A percentile compares a stretch with the other conserved stretches of the same genome.
Evolutionary conservation across 768 basidiomycete species (phyloP).

Genomic region (Suillus subalutaceus): DNA sequence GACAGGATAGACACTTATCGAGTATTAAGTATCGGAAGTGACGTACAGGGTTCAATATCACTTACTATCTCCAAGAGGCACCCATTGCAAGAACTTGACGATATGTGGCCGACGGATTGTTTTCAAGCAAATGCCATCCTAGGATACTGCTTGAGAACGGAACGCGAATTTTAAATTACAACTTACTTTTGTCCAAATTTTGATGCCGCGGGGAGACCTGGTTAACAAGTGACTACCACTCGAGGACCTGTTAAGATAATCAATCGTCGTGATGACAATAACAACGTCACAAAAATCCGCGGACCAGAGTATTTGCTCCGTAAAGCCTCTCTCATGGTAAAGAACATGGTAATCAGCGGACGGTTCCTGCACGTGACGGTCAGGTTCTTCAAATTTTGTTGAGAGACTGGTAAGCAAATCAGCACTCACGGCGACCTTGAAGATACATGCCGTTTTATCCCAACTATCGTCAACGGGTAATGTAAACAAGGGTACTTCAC

Average conservation of each 20-base stretch:
- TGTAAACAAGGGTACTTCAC: conserved; percentile 11
- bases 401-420: neutral
- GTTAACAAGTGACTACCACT: conserved; percentile 48
- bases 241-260: conserved; percentile 42
- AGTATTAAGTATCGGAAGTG: conserved; percentile 7
- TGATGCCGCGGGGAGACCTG: conserved; percentile 50
- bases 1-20: conserved; percentile 47
- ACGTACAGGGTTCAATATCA: conserved; percentile 9
- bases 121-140: conserved; percentile 54
- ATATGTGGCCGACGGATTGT: conserved; percentile 50
- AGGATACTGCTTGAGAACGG: neutral
- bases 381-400: conserved; percentile 11
- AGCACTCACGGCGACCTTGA: conserved; percentile 46
- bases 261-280: conserved; percentile 10
- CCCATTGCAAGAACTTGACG: conserved; percentile 54
- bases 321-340: conserved; percentile 54
- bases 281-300: conserved; percentile 2
- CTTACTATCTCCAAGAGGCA: conserved; percentile 50
- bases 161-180: neutral
- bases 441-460: conserved; percentile 54
- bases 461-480: conserved; percentile 35
- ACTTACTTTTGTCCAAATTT: conserved; percentile 51
- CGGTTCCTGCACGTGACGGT: conserved; percentile 37
- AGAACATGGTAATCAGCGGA: conserved; percentile 49
- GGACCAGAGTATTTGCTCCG: conserved; percentile 57